A percentile compares a stretch with the other conserved stretches of the same genome.
These are phyloP conservation scores for Fusarium bulbicola DNA, from an alignment of 2,329 filamentous ascomycete species.

Conservation along the genomic window DNA sequence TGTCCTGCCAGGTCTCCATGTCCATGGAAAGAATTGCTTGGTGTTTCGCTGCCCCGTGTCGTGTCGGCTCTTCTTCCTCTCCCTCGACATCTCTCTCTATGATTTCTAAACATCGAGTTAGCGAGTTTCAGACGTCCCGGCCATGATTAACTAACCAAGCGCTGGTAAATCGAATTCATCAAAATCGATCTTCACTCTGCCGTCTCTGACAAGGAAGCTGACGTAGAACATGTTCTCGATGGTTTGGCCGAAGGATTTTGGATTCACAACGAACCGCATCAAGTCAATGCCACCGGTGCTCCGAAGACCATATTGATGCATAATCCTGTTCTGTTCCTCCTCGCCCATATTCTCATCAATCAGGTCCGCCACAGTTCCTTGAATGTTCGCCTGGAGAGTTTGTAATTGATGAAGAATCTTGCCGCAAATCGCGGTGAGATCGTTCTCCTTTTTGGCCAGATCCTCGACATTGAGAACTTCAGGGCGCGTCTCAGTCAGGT, in stretches of 20 bases:
- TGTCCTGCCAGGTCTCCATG: constrained; percentile 81
- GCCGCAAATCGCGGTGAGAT: constrained; percentile 80
- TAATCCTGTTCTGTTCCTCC: constrained; percentile 59
- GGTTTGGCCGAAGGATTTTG: constrained; percentile 89
- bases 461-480: constrained; percentile 80
- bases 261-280: constrained; percentile 90
- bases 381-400: constrained; percentile 56
- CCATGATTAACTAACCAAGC: constrained; percentile 69
- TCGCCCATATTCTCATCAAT: constrained; percentile 59
- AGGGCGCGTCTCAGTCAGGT: constrained; percentile 76
- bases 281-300: constrained; percentile 77
- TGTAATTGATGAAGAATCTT: constrained; percentile 73
- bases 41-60: constrained; percentile 70
- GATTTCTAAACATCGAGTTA: constrained; percentile 44
- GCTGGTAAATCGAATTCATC: constrained; percentile 82
- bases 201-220: constrained; percentile 92
- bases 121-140: background rate
- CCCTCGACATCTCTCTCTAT: constrained; percentile 55
- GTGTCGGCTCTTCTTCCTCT: constrained; percentile 55
- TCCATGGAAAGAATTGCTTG: constrained; percentile 92
- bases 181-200: constrained; percentile 75
- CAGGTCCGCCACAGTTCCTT: constrained; percentile 55
- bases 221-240: constrained; percentile 98
- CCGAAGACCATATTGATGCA: constrained; percentile 72
- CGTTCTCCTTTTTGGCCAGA: constrained; percentile 79